Evolutionary conservation across 495 filamentous ascomycete species (phyloP).

Genomic region (Neurospora cerealis): DNA sequence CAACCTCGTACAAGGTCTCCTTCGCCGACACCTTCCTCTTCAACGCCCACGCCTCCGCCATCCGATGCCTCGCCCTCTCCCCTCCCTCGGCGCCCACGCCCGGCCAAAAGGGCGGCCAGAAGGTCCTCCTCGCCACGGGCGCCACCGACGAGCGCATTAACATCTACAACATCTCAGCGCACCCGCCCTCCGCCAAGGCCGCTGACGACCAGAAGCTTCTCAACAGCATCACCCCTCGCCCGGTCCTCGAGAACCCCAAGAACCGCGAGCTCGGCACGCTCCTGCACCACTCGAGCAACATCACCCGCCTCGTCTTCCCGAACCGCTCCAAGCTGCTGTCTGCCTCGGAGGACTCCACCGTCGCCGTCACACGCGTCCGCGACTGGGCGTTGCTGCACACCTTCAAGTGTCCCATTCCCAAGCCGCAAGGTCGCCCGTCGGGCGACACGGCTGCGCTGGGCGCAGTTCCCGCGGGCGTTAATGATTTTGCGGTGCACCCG

Average conservation of each 20-base stretch:
- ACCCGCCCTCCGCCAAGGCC: conserved; percentile 40
- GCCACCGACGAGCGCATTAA: conserved; percentile 91
- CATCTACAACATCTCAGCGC: conserved; percentile 78
- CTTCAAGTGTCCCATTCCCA: conserved; percentile 83
- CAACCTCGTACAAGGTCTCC: conserved; percentile 33
- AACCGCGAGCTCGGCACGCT: conserved; percentile 84
- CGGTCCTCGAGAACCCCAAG: conserved; percentile 67
- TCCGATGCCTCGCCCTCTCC: conserved; percentile 83
- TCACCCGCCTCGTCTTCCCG: conserved; percentile 74
- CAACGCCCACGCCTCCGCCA: conserved; percentile 80
- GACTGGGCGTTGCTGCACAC: conserved; percentile 87
- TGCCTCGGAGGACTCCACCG: conserved; percentile 74
- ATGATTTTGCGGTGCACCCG: conserved; percentile 91
- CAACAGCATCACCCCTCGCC: conserved; percentile 54
- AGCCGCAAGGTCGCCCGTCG: conserved; percentile 68
- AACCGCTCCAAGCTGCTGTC: conserved; percentile 79
- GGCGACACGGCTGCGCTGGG: conserved; percentile 85
- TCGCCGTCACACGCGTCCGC: conserved; percentile 73
- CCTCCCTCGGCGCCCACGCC: conserved; percentile 55
- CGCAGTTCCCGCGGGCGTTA: conserved; percentile 78
- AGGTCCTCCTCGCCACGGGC: conserved; percentile 79
- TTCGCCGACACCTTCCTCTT: conserved; percentile 96
- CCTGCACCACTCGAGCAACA: conserved; percentile 70
- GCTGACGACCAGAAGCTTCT: conserved; percentile 37
- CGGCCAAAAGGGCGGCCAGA: conserved; percentile 39